Conservation (phyloP, 2,329 filamentous ascomycete genomes). For the Diaporthe citrichinensis region DNA sequence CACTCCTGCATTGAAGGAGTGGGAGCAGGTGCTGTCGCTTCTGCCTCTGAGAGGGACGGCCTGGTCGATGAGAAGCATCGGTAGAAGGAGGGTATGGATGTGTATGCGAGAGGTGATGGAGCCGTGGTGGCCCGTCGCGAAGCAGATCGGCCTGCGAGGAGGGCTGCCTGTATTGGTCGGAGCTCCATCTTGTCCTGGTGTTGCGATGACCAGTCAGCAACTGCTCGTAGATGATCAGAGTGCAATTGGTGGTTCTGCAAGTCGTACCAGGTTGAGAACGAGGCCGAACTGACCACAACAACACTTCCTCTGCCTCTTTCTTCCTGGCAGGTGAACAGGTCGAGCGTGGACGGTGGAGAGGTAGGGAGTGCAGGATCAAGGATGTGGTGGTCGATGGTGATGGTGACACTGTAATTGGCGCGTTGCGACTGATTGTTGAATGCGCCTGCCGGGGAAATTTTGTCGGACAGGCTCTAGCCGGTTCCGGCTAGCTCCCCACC, state of each 20-base stretch:
- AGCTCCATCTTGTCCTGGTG: constrained; percentile 38
- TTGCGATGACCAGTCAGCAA: constrained; percentile 8
- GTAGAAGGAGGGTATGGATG: not conserved
- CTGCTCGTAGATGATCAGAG: not conserved
- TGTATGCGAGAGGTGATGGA: not conserved
- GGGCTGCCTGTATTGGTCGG: constrained; percentile 34
- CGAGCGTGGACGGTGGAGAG: not conserved
- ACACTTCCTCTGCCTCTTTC: not conserved
- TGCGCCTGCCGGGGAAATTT: constrained; percentile 33
- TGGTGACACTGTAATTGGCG: constrained; percentile 29
- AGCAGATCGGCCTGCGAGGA: constrained; percentile 38
- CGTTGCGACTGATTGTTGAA: constrained; percentile 21
- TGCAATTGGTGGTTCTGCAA: not conserved
- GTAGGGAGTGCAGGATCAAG: not conserved
- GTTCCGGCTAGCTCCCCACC: not conserved
- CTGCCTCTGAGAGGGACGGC: constrained; percentile 30
- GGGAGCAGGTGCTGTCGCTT: constrained; percentile 17
- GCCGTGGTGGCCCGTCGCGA: constrained; percentile 30
- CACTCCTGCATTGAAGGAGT: constrained; percentile 19
- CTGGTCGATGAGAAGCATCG: constrained; percentile 36
- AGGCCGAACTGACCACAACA: not conserved
- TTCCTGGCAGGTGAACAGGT: not conserved
- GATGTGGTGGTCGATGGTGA: not conserved
- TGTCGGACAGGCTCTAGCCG: not conserved
- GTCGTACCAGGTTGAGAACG: not conserved